phyloP scores from a whole-genome alignment of 2,329 filamentous ascomycete species.

The Monosporascus cannonballus region DNA sequence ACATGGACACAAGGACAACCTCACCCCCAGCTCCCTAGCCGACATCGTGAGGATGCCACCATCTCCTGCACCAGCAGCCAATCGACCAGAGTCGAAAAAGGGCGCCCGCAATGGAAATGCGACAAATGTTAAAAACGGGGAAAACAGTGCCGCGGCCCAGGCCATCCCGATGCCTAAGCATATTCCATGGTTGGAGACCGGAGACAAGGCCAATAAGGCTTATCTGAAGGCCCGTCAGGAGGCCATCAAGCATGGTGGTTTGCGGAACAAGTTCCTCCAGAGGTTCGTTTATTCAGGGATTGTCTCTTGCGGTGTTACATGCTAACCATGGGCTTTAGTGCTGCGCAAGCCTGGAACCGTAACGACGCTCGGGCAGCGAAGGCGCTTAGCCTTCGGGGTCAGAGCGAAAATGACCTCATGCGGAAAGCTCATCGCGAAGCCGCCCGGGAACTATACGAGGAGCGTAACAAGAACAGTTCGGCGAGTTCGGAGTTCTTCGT shows the following conservation, averaged over 20 bases:
- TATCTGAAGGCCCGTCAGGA: slow-evolving; percentile 94
- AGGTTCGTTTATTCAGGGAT: slow-evolving; percentile 49
- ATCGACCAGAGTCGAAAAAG: slow-evolving; percentile 55
- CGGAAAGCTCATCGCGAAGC: slow-evolving; percentile 93
- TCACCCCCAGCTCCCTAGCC: slow-evolving; percentile 70
- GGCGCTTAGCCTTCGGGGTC: slow-evolving; percentile 85
- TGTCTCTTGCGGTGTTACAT: background rate
- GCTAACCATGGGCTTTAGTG: slow-evolving; percentile 44
- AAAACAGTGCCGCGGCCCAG: slow-evolving; percentile 75
- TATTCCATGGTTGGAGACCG: slow-evolving; percentile 94
- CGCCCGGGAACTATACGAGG: slow-evolving; percentile 84
- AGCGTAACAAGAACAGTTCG: slow-evolving; percentile 69
- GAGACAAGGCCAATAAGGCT: slow-evolving; percentile 81
- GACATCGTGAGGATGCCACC: slow-evolving; percentile 96
- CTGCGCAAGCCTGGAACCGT: slow-evolving; percentile 96
- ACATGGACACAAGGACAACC: slow-evolving; percentile 62
- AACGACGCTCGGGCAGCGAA: slow-evolving; percentile 96
- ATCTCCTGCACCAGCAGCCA: slow-evolving; percentile 62
- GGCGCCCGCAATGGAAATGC: slow-evolving; percentile 58
- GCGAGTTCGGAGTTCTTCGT: slow-evolving; percentile 74
- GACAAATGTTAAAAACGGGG: slow-evolving; percentile 57
- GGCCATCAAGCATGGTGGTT: slow-evolving; percentile 92
- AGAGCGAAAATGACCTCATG: slow-evolving; percentile 97
- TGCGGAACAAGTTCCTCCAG: slow-evolving; percentile 94
- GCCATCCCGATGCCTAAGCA: slow-evolving; percentile 84